phyloP scores from a whole-genome alignment of 2,329 filamentous ascomycete genomes.

The Fusarium devonianum region DNA sequence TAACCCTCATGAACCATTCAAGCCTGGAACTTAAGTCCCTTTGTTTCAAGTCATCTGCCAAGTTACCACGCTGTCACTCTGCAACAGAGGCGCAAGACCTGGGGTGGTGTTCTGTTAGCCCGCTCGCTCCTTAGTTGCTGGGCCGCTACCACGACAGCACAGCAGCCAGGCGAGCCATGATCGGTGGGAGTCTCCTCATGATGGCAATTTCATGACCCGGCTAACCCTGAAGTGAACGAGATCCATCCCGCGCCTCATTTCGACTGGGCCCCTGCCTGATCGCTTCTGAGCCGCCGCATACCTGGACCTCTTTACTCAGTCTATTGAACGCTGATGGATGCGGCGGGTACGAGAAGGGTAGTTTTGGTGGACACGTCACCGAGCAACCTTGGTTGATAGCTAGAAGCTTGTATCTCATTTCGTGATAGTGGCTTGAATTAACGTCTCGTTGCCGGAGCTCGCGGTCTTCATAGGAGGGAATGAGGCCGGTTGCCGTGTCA shows the following conservation, averaged over 20 bases:
- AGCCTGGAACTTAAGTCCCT: conserved; percentile 7
- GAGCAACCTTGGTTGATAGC: conserved; percentile 18
- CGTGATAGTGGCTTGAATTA: background rate
- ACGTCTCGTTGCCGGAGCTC: conserved; percentile 11
- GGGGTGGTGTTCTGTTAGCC: conserved; percentile 11
- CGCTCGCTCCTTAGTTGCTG: conserved; percentile 19
- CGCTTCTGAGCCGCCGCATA: conserved; percentile 8
- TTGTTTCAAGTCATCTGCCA: conserved; percentile 25
- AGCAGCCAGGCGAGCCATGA: conserved; percentile 11
- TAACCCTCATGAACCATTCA: conserved; percentile 18
- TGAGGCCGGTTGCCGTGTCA: background rate
- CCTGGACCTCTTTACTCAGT: conserved; percentile 9
- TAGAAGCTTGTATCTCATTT: background rate
- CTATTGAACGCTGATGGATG: conserved; percentile 18
- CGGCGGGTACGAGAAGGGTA: conserved; percentile 7
- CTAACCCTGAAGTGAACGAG: conserved; percentile 38
- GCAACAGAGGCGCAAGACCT: background rate
- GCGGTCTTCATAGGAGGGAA: conserved; percentile 1
- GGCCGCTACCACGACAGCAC: conserved; percentile 11
- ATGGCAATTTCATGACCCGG: conserved; percentile 30
- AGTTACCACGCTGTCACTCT: background rate
- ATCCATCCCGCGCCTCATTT: conserved; percentile 40
- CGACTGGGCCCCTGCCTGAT: conserved; percentile 31
- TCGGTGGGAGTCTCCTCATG: conserved; percentile 27
- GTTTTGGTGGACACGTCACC: conserved; percentile 21